phyloP scores from a whole-genome alignment of 2,329 filamentous ascomycete genomes.

The Trichocomaceae sp. region DNA sequence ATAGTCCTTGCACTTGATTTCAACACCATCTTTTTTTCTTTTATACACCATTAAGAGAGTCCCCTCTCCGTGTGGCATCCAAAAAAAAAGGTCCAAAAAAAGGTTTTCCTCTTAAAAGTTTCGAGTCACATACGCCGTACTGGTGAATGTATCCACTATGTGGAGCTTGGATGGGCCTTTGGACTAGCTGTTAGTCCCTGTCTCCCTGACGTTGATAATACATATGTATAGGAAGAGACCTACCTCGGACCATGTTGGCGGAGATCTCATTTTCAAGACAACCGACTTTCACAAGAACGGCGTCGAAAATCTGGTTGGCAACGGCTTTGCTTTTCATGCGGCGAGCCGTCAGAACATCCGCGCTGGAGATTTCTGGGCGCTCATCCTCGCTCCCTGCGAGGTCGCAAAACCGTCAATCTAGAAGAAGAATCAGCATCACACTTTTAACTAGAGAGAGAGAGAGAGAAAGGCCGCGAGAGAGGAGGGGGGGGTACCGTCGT shows the following conservation, averaged over 20 bases:
- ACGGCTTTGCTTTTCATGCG: slow-evolving; percentile 33
- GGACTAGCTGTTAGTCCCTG: neutral
- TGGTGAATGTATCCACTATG: slow-evolving; percentile 25
- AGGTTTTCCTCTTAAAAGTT: slow-evolving; percentile 3
- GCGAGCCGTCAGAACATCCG: slow-evolving; percentile 51
- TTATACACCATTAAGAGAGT: neutral
- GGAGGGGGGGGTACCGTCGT: slow-evolving; percentile 67
- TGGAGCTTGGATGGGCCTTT: slow-evolving; percentile 41
- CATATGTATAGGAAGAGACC: slow-evolving; percentile 3
- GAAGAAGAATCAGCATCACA: slow-evolving; percentile 8
- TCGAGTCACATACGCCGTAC: slow-evolving; percentile 10
- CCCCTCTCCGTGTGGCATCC: neutral
- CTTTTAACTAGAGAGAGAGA: neutral
- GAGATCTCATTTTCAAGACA: slow-evolving; percentile 27
- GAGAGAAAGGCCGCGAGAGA: slow-evolving; percentile 9
- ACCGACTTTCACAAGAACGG: slow-evolving; percentile 26
- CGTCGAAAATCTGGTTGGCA: slow-evolving; percentile 28
- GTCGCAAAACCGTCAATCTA: slow-evolving; percentile 85
- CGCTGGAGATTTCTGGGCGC: slow-evolving; percentile 54
- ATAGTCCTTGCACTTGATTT: neutral
- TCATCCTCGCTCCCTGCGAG: slow-evolving; percentile 83
- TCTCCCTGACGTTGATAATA: neutral
- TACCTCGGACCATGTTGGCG: slow-evolving; percentile 36
- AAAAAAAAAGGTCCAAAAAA: too few relatives aligned
- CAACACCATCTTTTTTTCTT: neutral